phyloP scores from a whole-genome alignment of 768 basidiomycete genomes.

The Podaxis pistillaris region DNA sequence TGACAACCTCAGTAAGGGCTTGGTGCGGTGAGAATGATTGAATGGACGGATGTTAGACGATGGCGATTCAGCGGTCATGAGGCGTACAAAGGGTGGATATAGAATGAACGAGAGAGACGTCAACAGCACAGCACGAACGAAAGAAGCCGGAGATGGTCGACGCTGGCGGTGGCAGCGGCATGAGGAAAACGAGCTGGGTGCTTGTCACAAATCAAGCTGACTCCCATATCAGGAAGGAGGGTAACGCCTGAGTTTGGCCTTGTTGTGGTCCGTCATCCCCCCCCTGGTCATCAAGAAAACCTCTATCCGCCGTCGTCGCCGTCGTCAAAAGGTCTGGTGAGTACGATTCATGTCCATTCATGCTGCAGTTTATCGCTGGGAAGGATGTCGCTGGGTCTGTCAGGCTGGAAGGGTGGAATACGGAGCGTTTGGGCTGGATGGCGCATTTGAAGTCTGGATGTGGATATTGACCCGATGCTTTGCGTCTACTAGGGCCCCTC shows the following conservation, averaged over 20 bases:
- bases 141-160: neutral
- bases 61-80: neutral
- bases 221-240: constrained; percentile 5
- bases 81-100: neutral
- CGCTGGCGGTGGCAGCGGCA: neutral
- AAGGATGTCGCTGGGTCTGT: constrained; percentile 22
- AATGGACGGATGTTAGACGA: neutral
- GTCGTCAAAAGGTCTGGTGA: constrained; percentile 70
- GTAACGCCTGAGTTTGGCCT: constrained; percentile 22
- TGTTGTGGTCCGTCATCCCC: constrained; percentile 32
- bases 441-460: constrained; percentile 22
- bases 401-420: constrained; percentile 18
- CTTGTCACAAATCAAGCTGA: neutral
- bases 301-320: constrained; percentile 42
- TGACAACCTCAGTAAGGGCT: neutral
- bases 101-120: neutral
- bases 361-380: constrained; percentile 22
- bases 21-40: neutral
- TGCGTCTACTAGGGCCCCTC: constrained; percentile 31
- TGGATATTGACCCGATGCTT: constrained; percentile 48
- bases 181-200: neutral
- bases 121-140: neutral
- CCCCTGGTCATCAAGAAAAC: constrained; percentile 30
- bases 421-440: constrained; percentile 57
- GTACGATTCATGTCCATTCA: constrained; percentile 39